phyloP scores from a whole-genome alignment of 148 eudicot species.

The Nepenthes mirabilis region DNA sequence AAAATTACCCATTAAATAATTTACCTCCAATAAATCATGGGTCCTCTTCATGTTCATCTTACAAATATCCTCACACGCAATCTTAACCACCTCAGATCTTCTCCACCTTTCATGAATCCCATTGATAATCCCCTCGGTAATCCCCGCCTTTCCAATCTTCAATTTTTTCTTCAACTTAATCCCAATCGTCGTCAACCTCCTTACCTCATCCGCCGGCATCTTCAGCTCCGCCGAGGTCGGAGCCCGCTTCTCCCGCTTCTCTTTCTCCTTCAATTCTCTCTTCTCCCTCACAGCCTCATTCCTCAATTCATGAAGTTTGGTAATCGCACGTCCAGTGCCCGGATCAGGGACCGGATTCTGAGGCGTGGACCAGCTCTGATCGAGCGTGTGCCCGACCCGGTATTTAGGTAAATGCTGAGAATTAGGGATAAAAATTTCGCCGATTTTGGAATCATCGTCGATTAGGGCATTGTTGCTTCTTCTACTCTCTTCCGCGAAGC shows the following conservation, averaged over 20 bases:
- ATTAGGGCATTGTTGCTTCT: slow-evolving; percentile 3
- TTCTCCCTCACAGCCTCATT: slow-evolving; percentile 33
- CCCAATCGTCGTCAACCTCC: slow-evolving; percentile 58
- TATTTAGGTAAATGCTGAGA: slow-evolving; percentile 40
- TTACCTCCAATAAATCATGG: slow-evolving; percentile 86
- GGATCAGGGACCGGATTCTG: slow-evolving; percentile 65
- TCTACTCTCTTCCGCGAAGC: slow-evolving; percentile 40
- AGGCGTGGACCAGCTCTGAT: slow-evolving; percentile 80
- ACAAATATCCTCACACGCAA: slow-evolving; percentile 67
- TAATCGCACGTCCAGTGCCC: slow-evolving; percentile 43
- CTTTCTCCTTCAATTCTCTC: slow-evolving; percentile 15
- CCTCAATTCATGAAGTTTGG: slow-evolving; percentile 34
- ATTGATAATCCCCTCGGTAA: slow-evolving; percentile 87
- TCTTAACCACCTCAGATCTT: slow-evolving; percentile 57
- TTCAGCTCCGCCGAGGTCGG: slow-evolving; percentile 71
- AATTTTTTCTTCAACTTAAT: slow-evolving; percentile 53
- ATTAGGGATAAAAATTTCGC: slow-evolving; percentile 68
- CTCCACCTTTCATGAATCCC: slow-evolving; percentile 98
- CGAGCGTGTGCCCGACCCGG: slow-evolving; percentile 88
- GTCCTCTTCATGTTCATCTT: slow-evolving; percentile 87
- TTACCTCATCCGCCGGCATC: slow-evolving; percentile 39
- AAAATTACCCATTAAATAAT: slow-evolving; percentile 3
- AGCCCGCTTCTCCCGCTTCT: slow-evolving; percentile 13
- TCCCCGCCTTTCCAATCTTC: slow-evolving; percentile 85
- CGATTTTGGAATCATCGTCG: slow-evolving; percentile 11